phyloP scores from a whole-genome alignment of 129 eudicot genomes.

The Solidago caesia region DNA sequence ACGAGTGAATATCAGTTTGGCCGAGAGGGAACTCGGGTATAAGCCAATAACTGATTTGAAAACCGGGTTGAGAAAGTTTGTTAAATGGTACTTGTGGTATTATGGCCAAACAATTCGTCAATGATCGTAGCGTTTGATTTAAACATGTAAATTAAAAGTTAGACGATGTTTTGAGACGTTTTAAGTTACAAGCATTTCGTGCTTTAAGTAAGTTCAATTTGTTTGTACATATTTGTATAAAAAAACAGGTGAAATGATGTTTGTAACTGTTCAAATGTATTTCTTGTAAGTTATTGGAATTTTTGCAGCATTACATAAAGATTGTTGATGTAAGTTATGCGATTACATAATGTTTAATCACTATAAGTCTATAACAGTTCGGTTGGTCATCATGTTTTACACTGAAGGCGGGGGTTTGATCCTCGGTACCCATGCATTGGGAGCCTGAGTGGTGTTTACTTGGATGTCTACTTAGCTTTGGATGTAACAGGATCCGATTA shows the following conservation, averaged over 20 bases:
- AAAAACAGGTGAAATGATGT: constrained; percentile 25
- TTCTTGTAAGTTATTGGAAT: not conserved
- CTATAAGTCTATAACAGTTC: too few species aligned
- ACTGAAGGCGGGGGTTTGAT: too few species aligned
- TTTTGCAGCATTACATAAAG: not conserved
- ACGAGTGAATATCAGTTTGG: constrained; percentile 58
- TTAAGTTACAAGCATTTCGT: constrained; percentile 33
- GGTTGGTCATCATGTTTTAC: too few species aligned
- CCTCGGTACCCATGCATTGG: too few species aligned
- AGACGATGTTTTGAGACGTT: constrained; percentile 31
- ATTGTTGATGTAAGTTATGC: too few species aligned
- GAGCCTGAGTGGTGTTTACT: too few species aligned
- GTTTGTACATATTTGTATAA: constrained; percentile 28
- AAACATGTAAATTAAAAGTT: not conserved
- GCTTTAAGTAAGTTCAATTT: constrained; percentile 26
- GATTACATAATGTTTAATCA: too few species aligned
- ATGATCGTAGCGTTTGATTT: constrained; percentile 15
- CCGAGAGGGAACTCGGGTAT: constrained; percentile 62
- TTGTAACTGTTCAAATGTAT: constrained; percentile 4
- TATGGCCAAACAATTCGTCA: constrained; percentile 38
- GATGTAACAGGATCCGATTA: too few species aligned
- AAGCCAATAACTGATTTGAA: constrained; percentile 68
- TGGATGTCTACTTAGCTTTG: too few species aligned
- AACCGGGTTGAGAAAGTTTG: constrained; percentile 70
- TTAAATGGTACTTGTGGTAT: constrained; percentile 64